Percentiles rank a stretch among this genome's conserved stretches.
Conservation (phyloP, 208 protist genomes). For the Phytomonas sp. region DNA sequence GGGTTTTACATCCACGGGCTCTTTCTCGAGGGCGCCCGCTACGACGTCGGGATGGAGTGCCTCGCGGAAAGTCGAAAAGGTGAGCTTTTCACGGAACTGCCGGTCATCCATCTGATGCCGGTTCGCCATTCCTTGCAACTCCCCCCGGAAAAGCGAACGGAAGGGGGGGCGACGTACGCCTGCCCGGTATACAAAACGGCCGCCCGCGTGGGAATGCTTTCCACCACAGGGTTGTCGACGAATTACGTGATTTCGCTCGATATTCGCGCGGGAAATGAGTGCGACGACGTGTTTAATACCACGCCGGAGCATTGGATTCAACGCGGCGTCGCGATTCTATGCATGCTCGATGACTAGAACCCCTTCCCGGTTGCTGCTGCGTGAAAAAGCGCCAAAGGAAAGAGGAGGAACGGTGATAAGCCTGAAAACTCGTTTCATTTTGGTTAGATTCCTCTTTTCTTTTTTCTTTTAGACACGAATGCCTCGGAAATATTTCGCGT, state of each 20-base stretch:
- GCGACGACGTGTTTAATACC: background rate
- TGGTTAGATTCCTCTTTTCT: slow-evolving; percentile 6
- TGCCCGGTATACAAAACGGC: slow-evolving; percentile 93
- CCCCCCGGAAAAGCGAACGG: background rate
- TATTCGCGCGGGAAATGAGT: slow-evolving; percentile 21
- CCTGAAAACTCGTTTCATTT: background rate
- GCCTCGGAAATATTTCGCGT: slow-evolving; percentile 1
- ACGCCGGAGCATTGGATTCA: slow-evolving; percentile 90
- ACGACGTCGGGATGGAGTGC: slow-evolving; percentile 23
- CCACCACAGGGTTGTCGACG: slow-evolving; percentile 87
- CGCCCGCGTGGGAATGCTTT: slow-evolving; percentile 79
- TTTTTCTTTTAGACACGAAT: slow-evolving; percentile 10
- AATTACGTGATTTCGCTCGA: slow-evolving; percentile 91
- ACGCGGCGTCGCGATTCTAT: slow-evolving; percentile 89
- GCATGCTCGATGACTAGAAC: slow-evolving; percentile 87
- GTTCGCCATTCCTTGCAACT: slow-evolving; percentile 16
- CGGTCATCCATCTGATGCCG: slow-evolving; percentile 88
- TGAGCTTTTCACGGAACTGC: slow-evolving; percentile 80
- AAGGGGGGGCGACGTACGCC: slow-evolving; percentile 35
- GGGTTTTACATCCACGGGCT: slow-evolving; percentile 92
- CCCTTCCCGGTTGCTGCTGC: background rate
- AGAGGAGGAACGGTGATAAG: background rate
- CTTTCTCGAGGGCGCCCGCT: slow-evolving; percentile 87
- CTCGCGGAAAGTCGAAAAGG: slow-evolving; percentile 80
- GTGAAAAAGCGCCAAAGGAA: background rate